Base-by-base conservation (phyloP, 1,284 basidiomycete species). In the Boletus sp. region DNA sequence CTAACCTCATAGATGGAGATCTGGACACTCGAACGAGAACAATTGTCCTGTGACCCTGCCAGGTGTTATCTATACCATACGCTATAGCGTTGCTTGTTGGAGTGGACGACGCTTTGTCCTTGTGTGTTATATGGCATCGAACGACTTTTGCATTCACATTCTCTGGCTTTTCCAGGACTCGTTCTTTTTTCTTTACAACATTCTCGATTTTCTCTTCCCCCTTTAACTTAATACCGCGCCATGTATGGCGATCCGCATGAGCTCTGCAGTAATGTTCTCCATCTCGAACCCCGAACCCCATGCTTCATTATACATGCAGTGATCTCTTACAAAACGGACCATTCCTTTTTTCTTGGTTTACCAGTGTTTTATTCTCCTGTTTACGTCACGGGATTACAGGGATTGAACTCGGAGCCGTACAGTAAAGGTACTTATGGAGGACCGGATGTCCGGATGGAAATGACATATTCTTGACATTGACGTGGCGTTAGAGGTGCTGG, bases 41-140 rank as follows among this genome's bases (percentile, higher is more conserved):
- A 9, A 23, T 45, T 26, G 36, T 20, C 22, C 22, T 42, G 35
- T 38, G 27, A 26, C 17, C 20, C 16, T 22, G n/a, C 30, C 12
- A 46, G 37, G 44, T 53, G 36, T 44, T 20, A 44, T 35, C 22
- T 37, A 39, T 57, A 34, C 25, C 40, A 41, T 44, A 44, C 33
- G 13, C 45, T 42, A n/a, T 43, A 39, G 44, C 30, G 17, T 49
- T 51, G 46, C 44, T 59, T 42, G 41, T 44, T 53, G 47, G 52
- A 60, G 27, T 42, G 34, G 44, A 55, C 14, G 40, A 38, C 27
- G 23, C n/a, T 39, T 49, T 45, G 17, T 44, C 34, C 20, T 32
- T 32, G 34, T 41, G 52, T 47, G 41, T 30, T 48, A 49, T 41
- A 55, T 35, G 48, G 48, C 50, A 50, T 54, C 49, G 36, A 22